A percentile compares a stretch with the other conserved stretches of the same genome.
These are phyloP conservation scores for Candida easanensis DNA, from an alignment of 805 yeast species.

Conservation along the genomic window DNA sequence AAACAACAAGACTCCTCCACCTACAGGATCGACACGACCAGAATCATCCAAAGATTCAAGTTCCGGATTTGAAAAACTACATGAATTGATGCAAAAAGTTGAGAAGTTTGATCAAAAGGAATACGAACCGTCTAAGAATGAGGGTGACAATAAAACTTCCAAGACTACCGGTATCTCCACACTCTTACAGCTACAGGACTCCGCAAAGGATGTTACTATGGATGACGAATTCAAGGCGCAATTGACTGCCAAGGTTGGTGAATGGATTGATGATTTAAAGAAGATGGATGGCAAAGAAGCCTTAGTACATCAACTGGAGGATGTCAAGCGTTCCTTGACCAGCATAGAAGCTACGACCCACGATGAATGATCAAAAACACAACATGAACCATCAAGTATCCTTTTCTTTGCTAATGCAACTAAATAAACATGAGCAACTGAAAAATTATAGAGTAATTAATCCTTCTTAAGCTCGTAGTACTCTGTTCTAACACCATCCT, in stretches of 20 bases:
- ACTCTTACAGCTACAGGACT: slow-evolving; percentile 3
- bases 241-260: slow-evolving; percentile 4
- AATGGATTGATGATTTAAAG: slow-evolving; percentile 12
- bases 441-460: slow-evolving; percentile 31
- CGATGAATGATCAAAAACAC: background rate
- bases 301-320: slow-evolving; percentile 16
- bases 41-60: background rate
- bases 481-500: slow-evolving; percentile 86
- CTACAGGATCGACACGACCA: background rate
- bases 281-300: slow-evolving; percentile 1
- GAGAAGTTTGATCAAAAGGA: slow-evolving; percentile 16
- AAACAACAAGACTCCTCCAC: background rate
- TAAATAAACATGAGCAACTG: background rate
- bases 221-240: slow-evolving; percentile 6
- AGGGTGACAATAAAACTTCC: background rate
- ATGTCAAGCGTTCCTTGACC: slow-evolving; percentile 9
- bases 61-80: slow-evolving; percentile 13
- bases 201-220: background rate
- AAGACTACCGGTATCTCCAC: slow-evolving; percentile 4
- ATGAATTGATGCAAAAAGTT: slow-evolving; percentile 24
- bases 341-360: background rate
- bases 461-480: slow-evolving; percentile 87
- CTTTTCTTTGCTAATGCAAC: background rate
- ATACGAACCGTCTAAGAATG: background rate
- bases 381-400: too few relatives aligned